These are phyloP conservation scores for Alloascoidea hylecoeti DNA, from an alignment of 805 yeast species.

Conservation along the genomic window DNA sequence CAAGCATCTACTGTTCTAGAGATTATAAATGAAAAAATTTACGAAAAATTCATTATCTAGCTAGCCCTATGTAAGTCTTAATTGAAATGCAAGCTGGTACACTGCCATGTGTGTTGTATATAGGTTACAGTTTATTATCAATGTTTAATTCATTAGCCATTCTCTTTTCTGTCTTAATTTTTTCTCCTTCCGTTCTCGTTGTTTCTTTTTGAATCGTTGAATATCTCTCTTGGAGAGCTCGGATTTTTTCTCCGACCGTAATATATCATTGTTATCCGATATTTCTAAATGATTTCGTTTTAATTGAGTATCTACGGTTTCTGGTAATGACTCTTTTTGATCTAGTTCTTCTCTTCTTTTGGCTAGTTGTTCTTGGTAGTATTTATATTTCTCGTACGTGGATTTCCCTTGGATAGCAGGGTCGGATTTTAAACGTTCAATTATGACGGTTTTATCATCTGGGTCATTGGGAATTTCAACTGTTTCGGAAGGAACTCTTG, in stretches of 20 bases:
- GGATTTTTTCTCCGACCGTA: conserved; percentile 7
- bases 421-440: conserved; percentile 6
- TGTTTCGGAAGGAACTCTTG: conserved; percentile 5
- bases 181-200: conserved; percentile 11
- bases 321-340: no score
- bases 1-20: conserved; percentile 13
- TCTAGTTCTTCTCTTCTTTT: conserved; percentile 2
- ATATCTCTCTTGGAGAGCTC: conserved; percentile 11
- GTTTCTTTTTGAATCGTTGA: conserved; percentile 8
- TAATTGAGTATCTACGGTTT: no score
- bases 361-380: conserved; percentile 4
- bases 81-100: conserved; percentile 3
- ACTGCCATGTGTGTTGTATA: no score
- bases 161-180: conserved; percentile 8
- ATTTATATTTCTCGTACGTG: conserved; percentile 6
- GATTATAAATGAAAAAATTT: conserved; percentile 8
- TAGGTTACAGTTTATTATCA: no score
- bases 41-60: conserved; percentile 2
- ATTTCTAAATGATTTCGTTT: no score
- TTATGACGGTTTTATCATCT: conserved; percentile 7
- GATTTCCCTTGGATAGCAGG: conserved; percentile 5
- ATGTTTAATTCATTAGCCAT: conserved; percentile 8
- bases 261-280: conserved; percentile 2
- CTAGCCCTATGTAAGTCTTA: no score
- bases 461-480: conserved; percentile 1